phyloP scores from a whole-genome alignment of 257 asterid genomes.

The Solanum peruvianum region DNA sequence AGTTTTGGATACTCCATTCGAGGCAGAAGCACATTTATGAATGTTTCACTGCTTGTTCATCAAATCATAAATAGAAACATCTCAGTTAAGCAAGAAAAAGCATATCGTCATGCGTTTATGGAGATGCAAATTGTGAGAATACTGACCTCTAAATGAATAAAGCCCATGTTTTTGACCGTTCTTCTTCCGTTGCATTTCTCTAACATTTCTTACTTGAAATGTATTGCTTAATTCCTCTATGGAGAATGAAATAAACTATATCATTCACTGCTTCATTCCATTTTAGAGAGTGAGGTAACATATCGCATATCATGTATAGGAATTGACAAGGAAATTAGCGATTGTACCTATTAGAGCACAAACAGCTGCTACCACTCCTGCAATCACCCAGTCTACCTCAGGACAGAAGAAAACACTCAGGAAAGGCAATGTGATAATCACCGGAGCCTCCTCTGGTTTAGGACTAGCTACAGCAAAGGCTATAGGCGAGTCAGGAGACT shows the following conservation, averaged over 20 bases:
- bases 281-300: not conserved
- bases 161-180: not conserved
- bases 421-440: slow-evolving; percentile 60
- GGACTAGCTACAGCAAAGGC: slow-evolving; percentile 91
- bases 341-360: slow-evolving; percentile 32
- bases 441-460: slow-evolving; percentile 85
- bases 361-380: slow-evolving; percentile 38
- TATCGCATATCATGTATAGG: not conserved
- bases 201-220: not conserved
- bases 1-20: not conserved
- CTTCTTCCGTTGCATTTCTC: not conserved
- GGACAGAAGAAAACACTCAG: slow-evolving; percentile 69
- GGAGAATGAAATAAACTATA: not conserved
- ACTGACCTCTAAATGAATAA: not conserved
- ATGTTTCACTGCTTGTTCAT: not conserved
- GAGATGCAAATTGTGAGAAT: not conserved
- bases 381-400: slow-evolving; percentile 19
- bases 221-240: not conserved
- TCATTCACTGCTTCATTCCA: not conserved
- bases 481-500: slow-evolving; percentile 72
- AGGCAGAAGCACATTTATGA: not conserved
- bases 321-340: slow-evolving; percentile 11
- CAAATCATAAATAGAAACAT: not conserved
- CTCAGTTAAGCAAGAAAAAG: not conserved
- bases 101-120: not conserved